Base-by-base conservation (phyloP, 495 filamentous ascomycete genomes). In the Lasiosphaeriaceae sp. region DNA sequence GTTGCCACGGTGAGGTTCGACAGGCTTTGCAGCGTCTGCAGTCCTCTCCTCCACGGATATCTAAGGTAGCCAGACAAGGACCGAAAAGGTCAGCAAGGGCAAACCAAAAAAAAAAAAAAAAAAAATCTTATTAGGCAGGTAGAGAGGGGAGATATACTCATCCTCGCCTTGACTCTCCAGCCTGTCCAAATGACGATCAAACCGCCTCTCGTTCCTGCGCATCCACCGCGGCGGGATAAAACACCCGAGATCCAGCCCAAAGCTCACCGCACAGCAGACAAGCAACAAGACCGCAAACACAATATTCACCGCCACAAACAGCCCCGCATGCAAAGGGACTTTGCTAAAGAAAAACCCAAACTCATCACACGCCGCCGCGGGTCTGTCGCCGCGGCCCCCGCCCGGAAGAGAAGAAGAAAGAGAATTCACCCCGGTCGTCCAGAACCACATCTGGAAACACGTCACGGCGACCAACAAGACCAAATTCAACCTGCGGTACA, bases 241-340 rank as follows among this genome's bases (percentile, higher is more conserved):
- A 16, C 37, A 24, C 8, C 55, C 56, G 5, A 57, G 14, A 9
- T 39, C 24, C 23, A 45, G n/a, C 43, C 16, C 45, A 31, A 58
- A 5, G 12, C 35, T 41, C n/a, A 48, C 29, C 3, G 37, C 21
- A 3, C 5, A 22, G 5, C 45, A 22, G 1, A 65, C 17, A 19
- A 65, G 35, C 14, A 62, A n/a, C 7, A 53, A 21, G 11, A 62
- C 24, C 11, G 46, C 46, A 19, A 65, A 39, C 2, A 62, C 50
- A 14, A 62, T 56, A 39, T 65, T 65, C 47, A 58, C 50, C 21
- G 62, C 62, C 9, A 61, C 50, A 16, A 65, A 62, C 52, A 51
- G 31, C 22, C 47, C 50, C 23, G 55, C 56, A 2, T 55, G 23
- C 29, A 65, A 35, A 6, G 43, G 23, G 4, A 50, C 59, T 22